Evolutionary conservation across 495 filamentous ascomycete species (phyloP), one percentile per base, ranked within the genome.

Genomic region (Xylaria acuta): DNA sequence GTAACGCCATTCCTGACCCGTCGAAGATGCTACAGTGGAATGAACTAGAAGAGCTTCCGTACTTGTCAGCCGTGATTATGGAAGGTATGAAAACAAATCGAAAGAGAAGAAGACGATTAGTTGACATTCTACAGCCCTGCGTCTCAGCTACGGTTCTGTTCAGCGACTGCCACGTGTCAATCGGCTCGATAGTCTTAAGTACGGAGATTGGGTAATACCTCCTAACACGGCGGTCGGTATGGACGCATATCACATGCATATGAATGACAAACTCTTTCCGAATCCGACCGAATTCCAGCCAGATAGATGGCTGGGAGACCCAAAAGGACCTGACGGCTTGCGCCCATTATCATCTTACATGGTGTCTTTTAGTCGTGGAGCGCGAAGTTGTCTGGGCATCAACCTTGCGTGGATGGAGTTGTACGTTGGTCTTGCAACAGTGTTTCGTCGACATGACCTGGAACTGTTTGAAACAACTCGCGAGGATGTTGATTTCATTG

Each of bases 361-460:
- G 22, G 75, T 87, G 1, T 72, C 83, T 0, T 86, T 86, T 47
- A 74, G 77, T 0, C 84, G 85, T 27, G 88, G 88, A 0, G 76
- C 68, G 9, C 74, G 85, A 16, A 74, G 69, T 5, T 90, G 88
- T 74, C n/a, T 84, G 9, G 87, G 86, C 6, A 80, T 81, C 69
- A 82, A 83, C 58, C 74, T 90, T 18, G 87, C 83, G 0, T 80
- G 81, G 56, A 80, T 79, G 12, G 86, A 89, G 72, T 74, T 88
- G 59, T 82, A 83, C 66, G 76, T 85, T 27, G 77, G 74, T 1
- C 18, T 89, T 1, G 81, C 82, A 45, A 81, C 72, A 18, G 54
- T 89, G 6, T 86, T 85, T 70, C 79, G 80, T 1, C 74, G 80
- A 3, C 85, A 83, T 60, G 79, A 80, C 11, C 64, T 84, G 14